Evolutionary conservation across 208 protist genomes (phyloP), one percentile per base, ranked within the genome.

Genomic region (Leishmania turanica): DNA sequence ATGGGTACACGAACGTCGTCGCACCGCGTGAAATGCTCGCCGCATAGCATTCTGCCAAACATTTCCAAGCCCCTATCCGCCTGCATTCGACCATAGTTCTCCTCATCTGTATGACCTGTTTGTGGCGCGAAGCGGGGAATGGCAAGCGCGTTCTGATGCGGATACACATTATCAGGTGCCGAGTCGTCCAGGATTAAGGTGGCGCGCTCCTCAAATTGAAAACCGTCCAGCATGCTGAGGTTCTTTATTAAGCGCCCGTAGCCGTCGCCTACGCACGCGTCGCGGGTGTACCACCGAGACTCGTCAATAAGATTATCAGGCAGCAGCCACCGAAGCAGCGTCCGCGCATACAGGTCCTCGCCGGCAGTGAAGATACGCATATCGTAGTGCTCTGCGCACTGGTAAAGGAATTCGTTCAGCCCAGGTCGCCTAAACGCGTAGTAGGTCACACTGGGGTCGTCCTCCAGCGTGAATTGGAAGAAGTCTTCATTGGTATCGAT

Each of bases 341-440:
- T 85, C 56, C 85, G 80, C 13, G 91, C 93, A 73, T 97, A 97
- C 19, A 90, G 77, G 27, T 88, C 80, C 40, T 90, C 89, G 7
- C 84, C 90, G 17, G 91, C 89, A 27, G 93, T 96, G 75, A 96
- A 94, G 53, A 97, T 91, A 45, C 87, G 82, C n/a, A 95, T 69
- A n/a, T 93, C 84, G 77, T 93, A 95, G 47, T 88, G 84, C 40
- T 82, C 75, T 15, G 79, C 69, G 75, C 87, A 91, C 58, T 75
- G 66, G 40, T 80, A 45, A 19, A 97, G 37, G 70, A 97, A 91
- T 54, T 89, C 80, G 17, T 79, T 72, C 24, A 87, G 85, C 65
- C 88, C 85, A 9, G 91, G 92, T 62, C 93, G 75, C 68, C 93
- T 82, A 56, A 89, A 85, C 21, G 92, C 89, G 77, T 88, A 92